A percentile compares a stretch with the other conserved stretches of the same genome.
Conservation (phyloP, 768 basidiomycete species). For the Collybia sp. region DNA sequence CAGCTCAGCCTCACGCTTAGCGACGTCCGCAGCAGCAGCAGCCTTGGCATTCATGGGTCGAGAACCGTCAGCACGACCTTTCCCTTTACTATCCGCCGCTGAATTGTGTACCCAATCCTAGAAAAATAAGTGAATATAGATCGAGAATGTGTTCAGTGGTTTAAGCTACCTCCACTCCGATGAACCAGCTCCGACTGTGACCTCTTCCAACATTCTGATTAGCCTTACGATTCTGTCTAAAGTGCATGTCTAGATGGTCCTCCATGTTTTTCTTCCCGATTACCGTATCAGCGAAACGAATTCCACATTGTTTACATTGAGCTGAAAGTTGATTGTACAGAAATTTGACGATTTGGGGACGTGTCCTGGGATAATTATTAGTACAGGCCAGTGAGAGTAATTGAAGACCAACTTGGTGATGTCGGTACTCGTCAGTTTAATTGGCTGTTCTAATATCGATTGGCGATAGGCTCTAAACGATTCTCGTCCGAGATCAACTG, state of each 20-base stretch:
- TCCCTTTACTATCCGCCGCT: slow-evolving; percentile 58
- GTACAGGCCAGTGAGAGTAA: background rate
- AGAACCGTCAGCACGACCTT: slow-evolving; percentile 53
- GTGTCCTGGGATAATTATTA: slow-evolving; percentile 30
- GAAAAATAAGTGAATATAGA: slow-evolving; percentile 10
- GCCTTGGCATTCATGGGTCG: slow-evolving; percentile 51
- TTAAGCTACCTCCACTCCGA: slow-evolving; percentile 67
- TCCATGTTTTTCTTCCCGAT: slow-evolving; percentile 75
- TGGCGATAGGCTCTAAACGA: slow-evolving; percentile 55
- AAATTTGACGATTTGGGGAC: slow-evolving; percentile 56
- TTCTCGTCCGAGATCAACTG: slow-evolving; percentile 38
- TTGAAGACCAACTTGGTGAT: slow-evolving; percentile 55
- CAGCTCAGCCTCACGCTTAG: slow-evolving; percentile 73
- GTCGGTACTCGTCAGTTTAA: slow-evolving; percentile 64
- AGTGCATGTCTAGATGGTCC: slow-evolving; percentile 95
- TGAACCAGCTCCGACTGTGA: slow-evolving; percentile 88
- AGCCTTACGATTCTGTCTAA: slow-evolving; percentile 85
- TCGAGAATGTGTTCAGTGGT: background rate
- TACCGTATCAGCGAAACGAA: slow-evolving; percentile 74
- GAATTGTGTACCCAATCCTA: slow-evolving; percentile 89
- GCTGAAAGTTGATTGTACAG: slow-evolving; percentile 71
- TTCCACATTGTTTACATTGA: slow-evolving; percentile 92
- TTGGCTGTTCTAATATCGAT: slow-evolving; percentile 50
- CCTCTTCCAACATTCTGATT: slow-evolving; percentile 77
- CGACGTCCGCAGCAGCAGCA: slow-evolving; percentile 55